phyloP scores from a whole-genome alignment of 345 rosid genomes.

The Moringa oleifera region DNA sequence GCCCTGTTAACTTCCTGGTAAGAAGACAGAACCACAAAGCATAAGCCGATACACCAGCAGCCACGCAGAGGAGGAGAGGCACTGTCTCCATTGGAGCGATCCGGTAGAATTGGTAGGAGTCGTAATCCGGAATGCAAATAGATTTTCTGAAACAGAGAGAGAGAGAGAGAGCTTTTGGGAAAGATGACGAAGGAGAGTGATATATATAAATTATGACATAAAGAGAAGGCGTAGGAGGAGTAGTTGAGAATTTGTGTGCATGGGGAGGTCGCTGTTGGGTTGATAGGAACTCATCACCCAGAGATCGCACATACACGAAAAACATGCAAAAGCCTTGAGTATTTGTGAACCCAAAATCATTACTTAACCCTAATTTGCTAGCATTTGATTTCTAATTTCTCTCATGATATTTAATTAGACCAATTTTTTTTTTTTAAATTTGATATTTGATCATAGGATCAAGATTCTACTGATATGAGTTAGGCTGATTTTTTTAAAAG shows the following conservation, averaged over 20 bases:
- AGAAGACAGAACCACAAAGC: conserved; percentile 72
- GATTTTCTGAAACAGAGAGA: too few species aligned
- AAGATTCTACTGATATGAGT: too few species aligned
- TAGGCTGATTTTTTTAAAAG: too few species aligned
- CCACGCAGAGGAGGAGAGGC: conserved; percentile 25
- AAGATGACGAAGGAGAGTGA: conserved; percentile 6
- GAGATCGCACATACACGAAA: conserved; percentile 27
- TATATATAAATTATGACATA: conserved; percentile 24
- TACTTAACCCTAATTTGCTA: too few species aligned
- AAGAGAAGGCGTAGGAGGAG: conserved; percentile 53
- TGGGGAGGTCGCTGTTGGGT: conserved; percentile 24
- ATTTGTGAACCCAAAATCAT: too few species aligned
- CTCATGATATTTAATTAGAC: too few species aligned
- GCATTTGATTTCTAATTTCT: too few species aligned
- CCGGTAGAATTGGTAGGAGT: neutral
- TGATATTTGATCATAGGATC: too few species aligned
- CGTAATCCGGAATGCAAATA: neutral
- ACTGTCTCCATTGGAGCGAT: conserved; percentile 43
- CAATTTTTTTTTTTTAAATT: too few species aligned
- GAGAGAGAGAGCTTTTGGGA: neutral
- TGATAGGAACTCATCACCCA: conserved; percentile 32
- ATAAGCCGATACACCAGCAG: conserved; percentile 40
- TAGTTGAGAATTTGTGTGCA: conserved; percentile 48
- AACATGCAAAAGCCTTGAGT: conserved; percentile 14
- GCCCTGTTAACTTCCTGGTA: conserved; percentile 59